Conservation (phyloP, 345 rosid species). For the Boechera divaricarpa region DNA sequence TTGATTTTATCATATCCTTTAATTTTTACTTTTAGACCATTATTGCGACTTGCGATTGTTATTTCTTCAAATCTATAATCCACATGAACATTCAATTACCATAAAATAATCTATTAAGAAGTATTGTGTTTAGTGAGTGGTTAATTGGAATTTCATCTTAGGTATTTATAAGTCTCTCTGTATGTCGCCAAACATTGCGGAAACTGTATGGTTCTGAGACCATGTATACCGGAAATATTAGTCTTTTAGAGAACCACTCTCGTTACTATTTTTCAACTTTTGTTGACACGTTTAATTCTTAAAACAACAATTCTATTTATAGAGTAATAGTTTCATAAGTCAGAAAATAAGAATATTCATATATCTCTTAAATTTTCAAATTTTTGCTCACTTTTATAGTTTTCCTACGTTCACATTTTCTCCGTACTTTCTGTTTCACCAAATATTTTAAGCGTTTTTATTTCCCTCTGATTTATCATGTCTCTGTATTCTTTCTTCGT, state of each 20-base stretch:
- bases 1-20: slow-evolving; percentile 28
- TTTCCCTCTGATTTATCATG: neutral
- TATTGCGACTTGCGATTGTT: slow-evolving; percentile 11
- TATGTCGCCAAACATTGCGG: neutral
- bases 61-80: neutral
- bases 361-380: neutral
- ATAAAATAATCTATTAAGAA: neutral
- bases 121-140: neutral
- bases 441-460: neutral
- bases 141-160: slow-evolving; percentile 8
- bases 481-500: neutral
- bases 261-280: neutral
- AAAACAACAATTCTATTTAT: neutral
- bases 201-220: neutral
- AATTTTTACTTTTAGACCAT: slow-evolving; percentile 1
- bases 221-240: neutral
- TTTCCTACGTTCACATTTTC: neutral
- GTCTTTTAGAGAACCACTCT: neutral
- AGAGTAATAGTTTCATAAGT: neutral
- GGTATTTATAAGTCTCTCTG: neutral
- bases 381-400: neutral
- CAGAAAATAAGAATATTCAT: neutral
- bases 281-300: neutral
- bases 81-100: neutral
- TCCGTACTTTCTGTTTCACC: neutral